Evolutionary conservation across 257 asterid species (phyloP).

Genomic region (Orobanche coerulescens): DNA sequence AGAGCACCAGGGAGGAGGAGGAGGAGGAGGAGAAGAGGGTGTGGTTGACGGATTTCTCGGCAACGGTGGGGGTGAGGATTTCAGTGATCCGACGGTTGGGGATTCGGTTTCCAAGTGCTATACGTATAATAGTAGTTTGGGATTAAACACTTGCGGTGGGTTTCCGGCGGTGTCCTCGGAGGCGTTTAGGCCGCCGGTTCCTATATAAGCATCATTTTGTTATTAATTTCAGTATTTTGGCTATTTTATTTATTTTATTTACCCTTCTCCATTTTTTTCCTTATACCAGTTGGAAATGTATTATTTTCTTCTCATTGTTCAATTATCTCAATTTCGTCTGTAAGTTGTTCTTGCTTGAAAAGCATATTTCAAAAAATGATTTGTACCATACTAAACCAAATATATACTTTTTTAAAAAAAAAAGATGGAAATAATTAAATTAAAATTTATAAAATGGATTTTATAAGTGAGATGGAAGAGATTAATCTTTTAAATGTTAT

Average conservation of each 20-base stretch:
- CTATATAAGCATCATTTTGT: conserved; percentile 14
- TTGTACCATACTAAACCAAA: too few relatives aligned
- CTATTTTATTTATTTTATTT: background rate
- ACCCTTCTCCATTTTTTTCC: too few relatives aligned
- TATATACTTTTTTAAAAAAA: too few relatives aligned
- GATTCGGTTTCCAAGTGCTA: conserved; percentile 20
- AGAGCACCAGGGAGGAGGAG: background rate
- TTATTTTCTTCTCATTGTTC: background rate
- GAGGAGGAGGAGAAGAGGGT: background rate
- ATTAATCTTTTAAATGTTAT: too few relatives aligned
- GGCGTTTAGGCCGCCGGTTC: conserved; percentile 41
- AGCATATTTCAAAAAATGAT: too few relatives aligned
- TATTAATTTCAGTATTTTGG: background rate
- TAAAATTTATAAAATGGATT: too few relatives aligned
- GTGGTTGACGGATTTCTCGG: background rate
- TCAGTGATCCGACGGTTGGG: conserved; percentile 23
- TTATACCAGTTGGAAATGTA: too few relatives aligned
- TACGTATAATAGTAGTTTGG: conserved; percentile 20
- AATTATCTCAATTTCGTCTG: too few relatives aligned
- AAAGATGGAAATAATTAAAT: too few relatives aligned
- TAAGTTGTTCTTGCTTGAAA: too few relatives aligned
- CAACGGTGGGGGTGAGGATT: conserved; percentile 23
- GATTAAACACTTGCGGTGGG: conserved; percentile 32
- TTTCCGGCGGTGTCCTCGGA: conserved; percentile 28
- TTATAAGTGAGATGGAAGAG: too few relatives aligned